A percentile compares a stretch with the other conserved stretches of the same genome.
phyloP scores from a whole-genome alignment of 225 moss, liverwort and hornwort species.

The Polytrichum commune region DNA sequence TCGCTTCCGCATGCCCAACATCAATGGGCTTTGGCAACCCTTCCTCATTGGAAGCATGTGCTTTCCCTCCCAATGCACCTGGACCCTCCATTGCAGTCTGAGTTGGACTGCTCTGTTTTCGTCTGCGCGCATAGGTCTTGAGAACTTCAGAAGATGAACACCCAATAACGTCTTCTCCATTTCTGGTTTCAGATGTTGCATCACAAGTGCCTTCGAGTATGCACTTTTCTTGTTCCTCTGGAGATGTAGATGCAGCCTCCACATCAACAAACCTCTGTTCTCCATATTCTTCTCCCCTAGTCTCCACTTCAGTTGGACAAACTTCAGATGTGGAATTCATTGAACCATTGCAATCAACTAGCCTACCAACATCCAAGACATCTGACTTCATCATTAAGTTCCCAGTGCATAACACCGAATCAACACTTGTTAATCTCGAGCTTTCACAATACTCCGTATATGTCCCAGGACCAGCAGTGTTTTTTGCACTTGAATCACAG shows the following conservation, averaged over 20 bases:
- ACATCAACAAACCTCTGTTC: neutral
- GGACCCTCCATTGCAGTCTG: neutral
- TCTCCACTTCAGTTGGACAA: neutral
- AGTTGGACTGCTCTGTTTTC: constrained; percentile 16
- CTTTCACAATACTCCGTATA: no score
- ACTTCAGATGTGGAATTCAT: neutral
- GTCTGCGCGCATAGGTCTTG: constrained; percentile 31
- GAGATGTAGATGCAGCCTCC: neutral
- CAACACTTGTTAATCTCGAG: no score
- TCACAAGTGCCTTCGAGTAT: neutral
- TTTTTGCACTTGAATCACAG: no score
- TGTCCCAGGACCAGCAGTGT: no score
- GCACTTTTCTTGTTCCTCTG: constrained; percentile 3
- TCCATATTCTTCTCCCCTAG: neutral
- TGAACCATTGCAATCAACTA: no score
- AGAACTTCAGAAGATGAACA: constrained; percentile 6
- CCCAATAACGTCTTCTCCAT: constrained; percentile 4
- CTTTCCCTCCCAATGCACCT: neutral
- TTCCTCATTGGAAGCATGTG: neutral
- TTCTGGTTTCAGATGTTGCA: neutral
- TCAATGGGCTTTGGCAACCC: constrained; percentile 1
- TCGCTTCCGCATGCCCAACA: neutral
- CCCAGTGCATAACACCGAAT: no score
- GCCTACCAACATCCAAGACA: no score
- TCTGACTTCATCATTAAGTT: no score